Evolutionary conservation across 768 basidiomycete species (phyloP).

Genomic region (Amanita inopinata): DNA sequence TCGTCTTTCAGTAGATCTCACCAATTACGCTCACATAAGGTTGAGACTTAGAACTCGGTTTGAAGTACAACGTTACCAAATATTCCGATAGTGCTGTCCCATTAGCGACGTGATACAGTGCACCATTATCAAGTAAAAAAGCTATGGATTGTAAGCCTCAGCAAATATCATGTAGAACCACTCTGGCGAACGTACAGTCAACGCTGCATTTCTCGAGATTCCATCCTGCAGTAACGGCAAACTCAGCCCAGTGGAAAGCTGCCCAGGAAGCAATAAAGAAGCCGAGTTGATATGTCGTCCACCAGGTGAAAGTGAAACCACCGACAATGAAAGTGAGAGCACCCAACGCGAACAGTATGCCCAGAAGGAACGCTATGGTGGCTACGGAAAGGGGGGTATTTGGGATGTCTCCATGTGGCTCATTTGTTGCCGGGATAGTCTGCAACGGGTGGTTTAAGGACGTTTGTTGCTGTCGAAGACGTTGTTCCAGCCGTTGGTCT

Average conservation of each 20-base stretch:
- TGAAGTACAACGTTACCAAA: constrained; percentile 56
- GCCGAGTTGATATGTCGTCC: constrained; percentile 69
- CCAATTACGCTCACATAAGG: constrained; percentile 53
- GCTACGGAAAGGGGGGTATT: constrained; percentile 81
- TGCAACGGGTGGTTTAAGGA: constrained; percentile 32
- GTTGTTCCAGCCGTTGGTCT: constrained; percentile 1
- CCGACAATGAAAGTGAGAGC: constrained; percentile 37
- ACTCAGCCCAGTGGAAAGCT: constrained; percentile 89
- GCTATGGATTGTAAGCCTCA: too few species aligned
- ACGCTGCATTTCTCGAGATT: constrained; percentile 88
- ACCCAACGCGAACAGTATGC: constrained; percentile 57
- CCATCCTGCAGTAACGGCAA: constrained; percentile 92
- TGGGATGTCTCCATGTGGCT: constrained; percentile 55
- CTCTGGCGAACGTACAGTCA: constrained; percentile 61
- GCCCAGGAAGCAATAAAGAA: constrained; percentile 81
- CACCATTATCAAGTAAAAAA: constrained; percentile 87
- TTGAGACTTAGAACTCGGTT: constrained; percentile 51
- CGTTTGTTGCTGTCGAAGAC: constrained; percentile 23
- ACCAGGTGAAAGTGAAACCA: constrained; percentile 38
- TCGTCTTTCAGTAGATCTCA: constrained; percentile 19
- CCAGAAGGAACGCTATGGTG: constrained; percentile 78
- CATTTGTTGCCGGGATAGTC: constrained; percentile 37
- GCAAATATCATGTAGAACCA: too few species aligned
- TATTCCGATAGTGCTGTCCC: constrained; percentile 72
- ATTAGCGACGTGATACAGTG: constrained; percentile 79